These are phyloP conservation scores for cucumber (Cucumis sativus) DNA, from an alignment of 306 rosid genomes.

Conservation along the genomic window DNA sequence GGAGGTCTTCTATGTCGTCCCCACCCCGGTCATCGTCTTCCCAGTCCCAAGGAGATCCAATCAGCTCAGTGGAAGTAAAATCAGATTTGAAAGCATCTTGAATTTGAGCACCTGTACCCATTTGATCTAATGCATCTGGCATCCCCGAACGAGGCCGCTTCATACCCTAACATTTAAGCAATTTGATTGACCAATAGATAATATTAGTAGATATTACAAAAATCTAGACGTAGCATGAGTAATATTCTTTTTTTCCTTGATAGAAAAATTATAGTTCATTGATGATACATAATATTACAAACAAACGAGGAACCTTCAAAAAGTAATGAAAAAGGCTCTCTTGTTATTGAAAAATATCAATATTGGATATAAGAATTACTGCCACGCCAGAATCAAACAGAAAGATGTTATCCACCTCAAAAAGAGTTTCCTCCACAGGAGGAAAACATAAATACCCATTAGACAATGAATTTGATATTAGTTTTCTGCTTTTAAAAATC, in stretches of 20 bases:
- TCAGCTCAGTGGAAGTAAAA: conserved; percentile 62
- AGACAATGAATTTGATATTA: neutral
- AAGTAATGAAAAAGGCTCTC: too few relatives aligned
- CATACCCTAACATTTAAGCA: conserved; percentile 41
- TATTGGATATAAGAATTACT: too few relatives aligned
- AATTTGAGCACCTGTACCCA: conserved; percentile 40
- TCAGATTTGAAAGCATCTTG: conserved; percentile 72
- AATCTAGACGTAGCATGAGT: neutral
- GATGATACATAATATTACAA: neutral
- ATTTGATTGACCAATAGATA: neutral
- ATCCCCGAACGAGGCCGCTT: conserved; percentile 71
- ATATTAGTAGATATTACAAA: neutral
- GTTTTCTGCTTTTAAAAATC: neutral
- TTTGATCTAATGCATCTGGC: conserved; percentile 46
- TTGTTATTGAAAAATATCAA: too few relatives aligned
- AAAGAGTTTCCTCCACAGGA: neutral
- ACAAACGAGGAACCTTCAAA: too few relatives aligned
- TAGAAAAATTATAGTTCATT: neutral
- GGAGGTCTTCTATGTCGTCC: conserved; percentile 76
- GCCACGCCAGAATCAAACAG: neutral
- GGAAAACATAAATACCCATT: neutral
- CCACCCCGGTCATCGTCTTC: conserved; percentile 66
- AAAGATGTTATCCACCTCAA: neutral
- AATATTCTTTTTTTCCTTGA: neutral
- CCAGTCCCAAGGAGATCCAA: conserved; percentile 89